phyloP scores from a whole-genome alignment of 2,329 filamentous ascomycete species.

The Emericellopsis atlantica region DNA sequence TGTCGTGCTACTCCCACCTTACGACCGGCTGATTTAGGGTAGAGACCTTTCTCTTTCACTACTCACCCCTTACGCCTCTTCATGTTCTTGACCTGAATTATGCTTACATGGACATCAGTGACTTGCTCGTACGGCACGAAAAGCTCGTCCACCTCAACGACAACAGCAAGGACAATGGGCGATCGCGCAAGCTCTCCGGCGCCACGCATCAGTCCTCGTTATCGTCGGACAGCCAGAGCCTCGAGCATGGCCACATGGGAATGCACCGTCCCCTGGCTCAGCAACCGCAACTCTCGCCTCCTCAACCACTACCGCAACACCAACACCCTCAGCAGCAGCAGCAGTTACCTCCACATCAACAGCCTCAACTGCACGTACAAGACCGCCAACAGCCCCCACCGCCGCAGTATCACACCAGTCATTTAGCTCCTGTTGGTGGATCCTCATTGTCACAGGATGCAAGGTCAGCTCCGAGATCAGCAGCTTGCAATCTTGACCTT shows the following conservation, averaged over 20 bases:
- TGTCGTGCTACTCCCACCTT: background rate
- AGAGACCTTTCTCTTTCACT: constrained; percentile 3
- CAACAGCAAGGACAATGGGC: constrained; percentile 38
- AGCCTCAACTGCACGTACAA: background rate
- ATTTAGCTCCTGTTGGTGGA: constrained; percentile 13
- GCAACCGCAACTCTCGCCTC: constrained; percentile 9
- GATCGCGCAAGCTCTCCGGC: constrained; percentile 37
- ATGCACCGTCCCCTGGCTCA: constrained; percentile 21
- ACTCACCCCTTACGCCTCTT: background rate
- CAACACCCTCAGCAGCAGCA: constrained; percentile 8
- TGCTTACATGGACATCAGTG: constrained; percentile 51
- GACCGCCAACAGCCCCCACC: constrained; percentile 11
- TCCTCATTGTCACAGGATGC: constrained; percentile 31
- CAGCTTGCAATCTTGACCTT: constrained; percentile 44
- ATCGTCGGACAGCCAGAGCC: constrained; percentile 15
- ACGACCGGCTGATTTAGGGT: no score
- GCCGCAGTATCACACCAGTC: constrained; percentile 17
- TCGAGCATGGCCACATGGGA: constrained; percentile 14
- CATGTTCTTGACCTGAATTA: constrained; percentile 3
- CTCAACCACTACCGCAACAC: constrained; percentile 7
- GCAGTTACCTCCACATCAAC: constrained; percentile 2
- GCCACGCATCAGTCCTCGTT: constrained; percentile 29
- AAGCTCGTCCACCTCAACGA: constrained; percentile 53
- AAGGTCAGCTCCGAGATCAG: constrained; percentile 29
- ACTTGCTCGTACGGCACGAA: constrained; percentile 50